Conservation (phyloP, 148 eudicot genomes). For the Cornus kousa region DNA sequence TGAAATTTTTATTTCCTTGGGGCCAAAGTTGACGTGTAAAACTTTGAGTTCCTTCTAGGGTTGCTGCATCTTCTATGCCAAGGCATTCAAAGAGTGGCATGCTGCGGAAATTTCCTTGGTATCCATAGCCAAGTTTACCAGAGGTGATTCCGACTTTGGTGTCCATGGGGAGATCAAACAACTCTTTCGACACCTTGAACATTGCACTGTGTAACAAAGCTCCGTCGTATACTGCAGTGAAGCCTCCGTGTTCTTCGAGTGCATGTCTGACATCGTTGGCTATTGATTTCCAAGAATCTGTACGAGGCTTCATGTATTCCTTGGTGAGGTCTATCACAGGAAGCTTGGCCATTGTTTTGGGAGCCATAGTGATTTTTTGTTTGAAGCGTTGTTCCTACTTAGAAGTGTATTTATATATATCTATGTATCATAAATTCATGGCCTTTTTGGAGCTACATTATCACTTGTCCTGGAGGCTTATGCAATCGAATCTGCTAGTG, state of each 20-base stretch:
- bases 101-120: conserved; percentile 25
- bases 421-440: no score
- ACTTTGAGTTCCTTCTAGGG: conserved; percentile 20
- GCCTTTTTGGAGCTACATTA: neutral
- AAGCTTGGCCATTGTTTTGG: conserved; percentile 23
- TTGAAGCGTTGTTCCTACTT: no score
- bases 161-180: conserved; percentile 45
- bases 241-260: conserved; percentile 54
- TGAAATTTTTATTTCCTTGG: conserved; percentile 36
- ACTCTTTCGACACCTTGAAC: conserved; percentile 18
- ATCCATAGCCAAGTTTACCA: conserved; percentile 43
- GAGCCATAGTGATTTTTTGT: conserved; percentile 21
- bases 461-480: neutral
- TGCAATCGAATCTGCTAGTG: neutral
- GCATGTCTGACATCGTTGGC: conserved; percentile 37
- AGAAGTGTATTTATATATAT: neutral
- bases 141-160: conserved; percentile 39
- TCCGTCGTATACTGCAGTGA: conserved; percentile 31
- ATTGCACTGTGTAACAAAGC: conserved; percentile 23
- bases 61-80: conserved; percentile 35
- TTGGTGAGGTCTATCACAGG: conserved; percentile 36
- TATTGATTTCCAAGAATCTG: conserved; percentile 33
- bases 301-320: conserved; percentile 24
- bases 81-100: conserved; percentile 46
- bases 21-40: conserved; percentile 61